Conservation (phyloP, 2,329 filamentous ascomycete genomes). For the Penicillium crustosum region DNA sequence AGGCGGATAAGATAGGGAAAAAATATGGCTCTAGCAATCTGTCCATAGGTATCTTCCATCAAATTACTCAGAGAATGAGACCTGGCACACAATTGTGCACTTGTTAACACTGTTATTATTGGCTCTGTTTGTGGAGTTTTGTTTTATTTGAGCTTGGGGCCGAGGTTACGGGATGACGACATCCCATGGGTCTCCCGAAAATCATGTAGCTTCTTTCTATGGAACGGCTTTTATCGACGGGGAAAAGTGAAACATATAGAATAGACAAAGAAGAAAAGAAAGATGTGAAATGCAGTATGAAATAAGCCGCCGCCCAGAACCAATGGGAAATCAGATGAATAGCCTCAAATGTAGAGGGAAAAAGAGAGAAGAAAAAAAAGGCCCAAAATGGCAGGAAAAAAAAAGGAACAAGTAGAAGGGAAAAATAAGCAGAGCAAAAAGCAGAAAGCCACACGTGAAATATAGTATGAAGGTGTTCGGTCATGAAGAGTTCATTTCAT, state of each 20-base stretch:
- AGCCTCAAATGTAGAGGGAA: neutral
- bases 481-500: conserved; percentile 27
- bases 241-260: neutral
- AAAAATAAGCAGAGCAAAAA: conserved; percentile 1
- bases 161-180: conserved; percentile 22
- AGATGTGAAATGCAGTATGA: neutral
- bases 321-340: neutral
- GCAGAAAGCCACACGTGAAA: conserved; percentile 4
- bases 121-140: neutral
- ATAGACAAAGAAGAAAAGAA: neutral
- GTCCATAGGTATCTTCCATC: neutral
- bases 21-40: neutral
- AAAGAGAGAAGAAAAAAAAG: neutral
- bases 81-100: neutral
- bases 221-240: neutral
- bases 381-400: conserved; percentile 9
- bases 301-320: neutral
- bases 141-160: neutral
- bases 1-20: neutral
- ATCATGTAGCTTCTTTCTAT: conserved; percentile 1
- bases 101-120: neutral
- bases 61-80: neutral
- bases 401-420: neutral
- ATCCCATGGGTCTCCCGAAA: conserved; percentile 6
- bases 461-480: conserved; percentile 6